Evolutionary conservation across 345 rosid genomes (phyloP).

Genomic region (Dovyalis caffra): DNA sequence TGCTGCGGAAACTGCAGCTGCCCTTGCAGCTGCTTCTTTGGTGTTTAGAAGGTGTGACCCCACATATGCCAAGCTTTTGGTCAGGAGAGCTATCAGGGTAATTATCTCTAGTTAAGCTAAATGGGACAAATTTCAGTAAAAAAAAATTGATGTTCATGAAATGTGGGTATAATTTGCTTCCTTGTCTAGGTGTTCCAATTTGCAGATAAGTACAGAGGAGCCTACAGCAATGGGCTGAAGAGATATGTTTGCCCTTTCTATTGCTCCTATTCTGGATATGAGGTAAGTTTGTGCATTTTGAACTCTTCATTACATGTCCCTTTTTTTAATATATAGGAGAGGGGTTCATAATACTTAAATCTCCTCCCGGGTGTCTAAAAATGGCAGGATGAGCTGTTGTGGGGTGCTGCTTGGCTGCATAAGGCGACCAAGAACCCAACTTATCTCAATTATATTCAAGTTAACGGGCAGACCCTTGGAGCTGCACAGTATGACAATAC

Average conservation of each 20-base stretch:
- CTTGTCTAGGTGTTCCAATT: constrained; percentile 50
- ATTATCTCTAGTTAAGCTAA: not conserved
- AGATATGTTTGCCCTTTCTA: constrained; percentile 53
- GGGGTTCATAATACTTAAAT: not conserved
- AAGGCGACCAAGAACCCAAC: constrained; percentile 31
- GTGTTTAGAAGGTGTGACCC: constrained; percentile 32
- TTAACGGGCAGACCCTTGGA: constrained; percentile 28
- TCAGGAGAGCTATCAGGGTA: constrained; percentile 32
- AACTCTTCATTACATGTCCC: not conserved
- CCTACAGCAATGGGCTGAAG: constrained; percentile 52
- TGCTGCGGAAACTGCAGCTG: constrained; percentile 42
- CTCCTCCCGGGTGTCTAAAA: not conserved
- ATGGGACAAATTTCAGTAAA: not conserved
- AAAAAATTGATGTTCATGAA: no score
- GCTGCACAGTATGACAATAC: constrained; percentile 34
- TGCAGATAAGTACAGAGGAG: constrained; percentile 56
- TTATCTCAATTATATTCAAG: constrained; percentile 32
- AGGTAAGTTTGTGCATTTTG: constrained; percentile 28
- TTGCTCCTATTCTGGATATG: constrained; percentile 56
- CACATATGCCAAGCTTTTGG: constrained; percentile 25
- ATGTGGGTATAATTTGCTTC: not conserved
- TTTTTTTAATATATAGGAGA: not conserved
- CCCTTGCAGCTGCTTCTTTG: constrained; percentile 37
- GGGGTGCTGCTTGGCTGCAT: constrained; percentile 40
- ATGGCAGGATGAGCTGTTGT: constrained; percentile 32